Conservation (phyloP, 148 eudicot species). For the Cornus controversa region DNA sequence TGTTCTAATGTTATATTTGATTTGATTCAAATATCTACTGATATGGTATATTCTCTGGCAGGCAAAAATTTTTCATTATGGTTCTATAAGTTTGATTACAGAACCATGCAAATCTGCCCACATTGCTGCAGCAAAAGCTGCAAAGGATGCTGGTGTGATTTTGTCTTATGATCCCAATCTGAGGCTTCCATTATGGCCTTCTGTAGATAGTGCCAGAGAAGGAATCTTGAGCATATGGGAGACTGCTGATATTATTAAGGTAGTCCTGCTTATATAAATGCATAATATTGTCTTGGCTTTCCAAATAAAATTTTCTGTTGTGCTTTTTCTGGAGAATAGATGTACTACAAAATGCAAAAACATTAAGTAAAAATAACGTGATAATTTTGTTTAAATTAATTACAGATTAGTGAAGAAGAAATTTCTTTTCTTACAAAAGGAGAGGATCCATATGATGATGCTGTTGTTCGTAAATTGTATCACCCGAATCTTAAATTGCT, state of each 20-base stretch:
- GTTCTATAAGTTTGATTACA: conserved; percentile 93
- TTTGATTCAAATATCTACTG: neutral
- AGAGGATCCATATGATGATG: conserved; percentile 91
- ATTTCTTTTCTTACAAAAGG: conserved; percentile 83
- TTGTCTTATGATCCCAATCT: conserved; percentile 95
- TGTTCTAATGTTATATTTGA: neutral
- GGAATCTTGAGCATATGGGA: conserved; percentile 97
- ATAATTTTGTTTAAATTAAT: conserved; percentile 13
- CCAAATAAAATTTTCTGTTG: neutral
- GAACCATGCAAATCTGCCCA: conserved; percentile 95
- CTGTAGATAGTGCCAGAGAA: conserved; percentile 81
- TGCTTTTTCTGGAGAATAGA: neutral
- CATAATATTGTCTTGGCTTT: neutral
- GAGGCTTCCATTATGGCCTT: conserved; percentile 97
- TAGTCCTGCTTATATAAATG: conserved; percentile 7
- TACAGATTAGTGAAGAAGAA: conserved; percentile 92
- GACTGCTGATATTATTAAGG: conserved; percentile 94
- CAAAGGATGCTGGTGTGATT: conserved; percentile 89
- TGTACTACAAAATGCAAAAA: neutral
- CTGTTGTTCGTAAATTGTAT: conserved; percentile 84
- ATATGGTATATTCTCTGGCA: conserved; percentile 28
- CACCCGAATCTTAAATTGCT: conserved; percentile 85
- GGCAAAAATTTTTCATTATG: conserved; percentile 96
- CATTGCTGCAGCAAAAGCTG: conserved; percentile 85
- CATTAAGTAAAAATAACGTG: neutral